Percentiles rank a stretch among this genome's conserved stretches.
These are phyloP conservation scores for Citrullus colocynthis DNA, from an alignment of 306 rosid species.

Conservation along the genomic window DNA sequence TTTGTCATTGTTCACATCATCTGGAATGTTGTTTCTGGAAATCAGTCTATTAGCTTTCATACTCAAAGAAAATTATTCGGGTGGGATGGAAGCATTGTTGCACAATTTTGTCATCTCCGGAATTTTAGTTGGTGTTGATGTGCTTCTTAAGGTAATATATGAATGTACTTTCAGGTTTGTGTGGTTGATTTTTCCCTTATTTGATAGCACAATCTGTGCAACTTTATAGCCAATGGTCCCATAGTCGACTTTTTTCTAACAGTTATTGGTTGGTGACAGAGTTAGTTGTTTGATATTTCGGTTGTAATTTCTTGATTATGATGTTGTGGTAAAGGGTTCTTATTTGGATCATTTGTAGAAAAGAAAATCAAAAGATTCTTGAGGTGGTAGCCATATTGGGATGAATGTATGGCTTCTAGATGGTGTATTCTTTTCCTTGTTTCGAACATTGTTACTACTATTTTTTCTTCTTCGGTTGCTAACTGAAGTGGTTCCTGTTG, in stretches of 20 bases:
- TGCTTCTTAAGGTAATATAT: conserved; percentile 51
- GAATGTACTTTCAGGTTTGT: background rate
- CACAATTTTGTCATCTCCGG: conserved; percentile 41
- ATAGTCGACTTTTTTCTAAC: background rate
- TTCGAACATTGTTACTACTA: background rate
- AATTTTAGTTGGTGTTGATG: conserved; percentile 41
- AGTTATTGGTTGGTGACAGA: background rate
- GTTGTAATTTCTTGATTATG: background rate
- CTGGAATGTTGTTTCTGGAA: conserved; percentile 58
- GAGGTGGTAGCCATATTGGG: background rate
- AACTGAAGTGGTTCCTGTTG: background rate
- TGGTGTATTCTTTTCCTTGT: background rate
- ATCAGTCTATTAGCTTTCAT: conserved; percentile 57
- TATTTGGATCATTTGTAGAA: background rate
- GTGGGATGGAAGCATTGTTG: conserved; percentile 41
- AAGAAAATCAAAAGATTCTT: background rate
- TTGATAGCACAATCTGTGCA: background rate
- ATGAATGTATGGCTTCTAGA: background rate
- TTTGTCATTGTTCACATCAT: conserved; percentile 41
- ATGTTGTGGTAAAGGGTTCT: background rate
- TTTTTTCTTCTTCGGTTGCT: background rate
- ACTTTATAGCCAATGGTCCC: background rate
- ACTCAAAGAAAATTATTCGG: conserved; percentile 42
- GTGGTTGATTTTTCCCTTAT: background rate
- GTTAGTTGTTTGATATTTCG: background rate